These are phyloP conservation scores for Schizophyllum amplum DNA, from an alignment of 1,284 basidiomycete genomes.

Conservation along the genomic window DNA sequence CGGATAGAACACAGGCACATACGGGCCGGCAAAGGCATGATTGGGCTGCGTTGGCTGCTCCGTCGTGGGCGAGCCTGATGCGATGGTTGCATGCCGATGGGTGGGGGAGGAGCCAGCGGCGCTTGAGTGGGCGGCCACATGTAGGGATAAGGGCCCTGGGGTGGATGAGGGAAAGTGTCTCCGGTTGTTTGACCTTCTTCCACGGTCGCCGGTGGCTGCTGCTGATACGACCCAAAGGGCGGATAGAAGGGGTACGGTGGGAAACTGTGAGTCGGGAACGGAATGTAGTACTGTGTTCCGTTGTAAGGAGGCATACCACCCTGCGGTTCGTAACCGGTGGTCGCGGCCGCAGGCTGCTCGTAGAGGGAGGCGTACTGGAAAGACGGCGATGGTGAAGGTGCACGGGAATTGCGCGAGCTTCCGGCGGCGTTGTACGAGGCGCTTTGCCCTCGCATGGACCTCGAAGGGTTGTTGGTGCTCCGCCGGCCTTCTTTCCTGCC, in stretches of 20 bases:
- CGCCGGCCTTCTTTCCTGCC: constrained; percentile 38
- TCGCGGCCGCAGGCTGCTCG: constrained; percentile 42
- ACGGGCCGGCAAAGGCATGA: not conserved
- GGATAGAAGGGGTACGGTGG: constrained; percentile 17
- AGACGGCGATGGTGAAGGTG: constrained; percentile 51
- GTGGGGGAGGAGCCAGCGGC: not conserved
- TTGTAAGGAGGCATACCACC: constrained; percentile 28
- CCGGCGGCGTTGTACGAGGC: constrained; percentile 42
- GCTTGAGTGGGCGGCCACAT: not conserved
- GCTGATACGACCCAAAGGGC: constrained; percentile 7
- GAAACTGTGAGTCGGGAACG: constrained; percentile 20
- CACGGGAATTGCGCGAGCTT: constrained; percentile 60
- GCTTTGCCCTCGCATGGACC: constrained; percentile 45
- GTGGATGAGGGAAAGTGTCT: not conserved
- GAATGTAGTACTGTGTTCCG: constrained; percentile 26
- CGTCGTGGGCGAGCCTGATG: not conserved
- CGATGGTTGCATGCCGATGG: not conserved
- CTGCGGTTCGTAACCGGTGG: constrained; percentile 19
- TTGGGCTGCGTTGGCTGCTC: not conserved
- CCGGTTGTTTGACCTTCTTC: not conserved
- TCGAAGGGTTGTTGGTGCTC: constrained; percentile 33
- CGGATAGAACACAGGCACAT: not conserved
- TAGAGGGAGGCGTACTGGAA: constrained; percentile 65
- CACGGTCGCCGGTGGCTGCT: not conserved
- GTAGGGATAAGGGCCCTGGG: not conserved